phyloP scores from a whole-genome alignment of 176 grass and related monocot genomes.

The Paspalum notatum region DNA sequence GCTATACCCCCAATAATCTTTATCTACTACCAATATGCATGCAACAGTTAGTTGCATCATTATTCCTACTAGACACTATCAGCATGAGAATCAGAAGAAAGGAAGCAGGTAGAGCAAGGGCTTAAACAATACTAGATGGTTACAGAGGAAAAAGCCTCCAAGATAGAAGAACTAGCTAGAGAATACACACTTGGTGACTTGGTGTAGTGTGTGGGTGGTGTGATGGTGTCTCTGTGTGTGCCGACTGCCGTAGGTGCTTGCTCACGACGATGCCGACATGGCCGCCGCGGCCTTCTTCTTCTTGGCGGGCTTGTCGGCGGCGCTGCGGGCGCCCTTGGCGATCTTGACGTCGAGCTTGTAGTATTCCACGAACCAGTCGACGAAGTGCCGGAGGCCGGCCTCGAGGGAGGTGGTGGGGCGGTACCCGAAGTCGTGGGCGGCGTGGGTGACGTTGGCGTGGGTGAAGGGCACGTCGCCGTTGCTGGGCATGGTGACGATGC shows the following conservation, averaged over 20 bases:
- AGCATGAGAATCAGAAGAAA: slow-evolving; percentile 34
- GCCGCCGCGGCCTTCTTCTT: slow-evolving; percentile 52
- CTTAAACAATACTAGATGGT: slow-evolving; percentile 51
- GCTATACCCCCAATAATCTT: slow-evolving; percentile 34
- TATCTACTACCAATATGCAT: slow-evolving; percentile 43
- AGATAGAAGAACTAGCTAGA: slow-evolving; percentile 55
- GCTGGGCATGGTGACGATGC: slow-evolving; percentile 78
- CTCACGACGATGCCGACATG: slow-evolving; percentile 52
- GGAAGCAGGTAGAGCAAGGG: slow-evolving; percentile 30
- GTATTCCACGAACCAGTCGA: slow-evolving; percentile 83
- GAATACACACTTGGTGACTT: slow-evolving; percentile 50
- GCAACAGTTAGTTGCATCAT: slow-evolving; percentile 46
- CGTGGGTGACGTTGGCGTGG: slow-evolving; percentile 93
- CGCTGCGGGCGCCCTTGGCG: not conserved
- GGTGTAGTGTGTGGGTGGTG: slow-evolving; percentile 19
- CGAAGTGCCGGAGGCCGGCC: slow-evolving; percentile 77
- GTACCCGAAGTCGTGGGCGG: slow-evolving; percentile 83
- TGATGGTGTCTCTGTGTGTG: slow-evolving; percentile 25
- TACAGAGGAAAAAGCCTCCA: slow-evolving; percentile 44
- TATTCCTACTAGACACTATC: slow-evolving; percentile 51
- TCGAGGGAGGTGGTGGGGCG: slow-evolving; percentile 81
- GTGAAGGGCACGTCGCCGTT: slow-evolving; percentile 98
- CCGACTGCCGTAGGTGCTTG: not conserved
- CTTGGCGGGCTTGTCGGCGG: slow-evolving; percentile 38
- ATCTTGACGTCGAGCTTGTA: slow-evolving; percentile 68